Evolutionary conservation across 805 yeast species (phyloP).

Genomic region (Candida krabiensis): DNA sequence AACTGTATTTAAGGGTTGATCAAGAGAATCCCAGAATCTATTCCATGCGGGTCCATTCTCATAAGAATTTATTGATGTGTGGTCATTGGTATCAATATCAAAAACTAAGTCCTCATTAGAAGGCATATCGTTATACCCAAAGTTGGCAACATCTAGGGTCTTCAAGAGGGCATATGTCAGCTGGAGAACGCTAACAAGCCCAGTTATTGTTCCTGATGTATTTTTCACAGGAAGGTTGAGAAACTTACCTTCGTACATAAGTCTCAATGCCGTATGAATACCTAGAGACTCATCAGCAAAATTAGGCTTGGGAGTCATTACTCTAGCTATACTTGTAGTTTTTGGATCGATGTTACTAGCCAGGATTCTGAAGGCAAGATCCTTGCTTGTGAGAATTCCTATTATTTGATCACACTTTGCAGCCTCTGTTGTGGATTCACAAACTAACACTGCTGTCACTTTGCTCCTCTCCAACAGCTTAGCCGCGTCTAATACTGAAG

Average conservation of each 20-base stretch:
- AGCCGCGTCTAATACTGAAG: conserved; percentile 40
- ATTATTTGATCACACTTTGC: conserved; percentile 35
- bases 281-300: conserved; percentile 40
- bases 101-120: conserved; percentile 33
- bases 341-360: conserved; percentile 37
- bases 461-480: conserved; percentile 37
- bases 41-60: conserved; percentile 34
- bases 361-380: conserved; percentile 42
- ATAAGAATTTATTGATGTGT: conserved; percentile 13
- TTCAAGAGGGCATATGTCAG: conserved; percentile 41
- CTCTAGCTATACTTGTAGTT: conserved; percentile 39
- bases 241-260: conserved; percentile 49
- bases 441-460: conserved; percentile 42
- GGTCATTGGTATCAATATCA: conserved; percentile 24
- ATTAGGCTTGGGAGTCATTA: conserved; percentile 47
- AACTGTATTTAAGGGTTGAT: conserved; percentile 28
- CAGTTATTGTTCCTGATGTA: conserved; percentile 32
- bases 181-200: conserved; percentile 44
- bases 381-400: conserved; percentile 48
- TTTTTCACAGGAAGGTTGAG: conserved; percentile 43
- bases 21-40: conserved; percentile 33
- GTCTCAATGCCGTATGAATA: conserved; percentile 43
- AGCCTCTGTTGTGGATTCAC: conserved; percentile 24
- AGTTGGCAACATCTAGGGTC: conserved; percentile 32
- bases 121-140: conserved; percentile 22